Conservation (phyloP, 345 rosid species). For the Gossypioides kirkii region DNA sequence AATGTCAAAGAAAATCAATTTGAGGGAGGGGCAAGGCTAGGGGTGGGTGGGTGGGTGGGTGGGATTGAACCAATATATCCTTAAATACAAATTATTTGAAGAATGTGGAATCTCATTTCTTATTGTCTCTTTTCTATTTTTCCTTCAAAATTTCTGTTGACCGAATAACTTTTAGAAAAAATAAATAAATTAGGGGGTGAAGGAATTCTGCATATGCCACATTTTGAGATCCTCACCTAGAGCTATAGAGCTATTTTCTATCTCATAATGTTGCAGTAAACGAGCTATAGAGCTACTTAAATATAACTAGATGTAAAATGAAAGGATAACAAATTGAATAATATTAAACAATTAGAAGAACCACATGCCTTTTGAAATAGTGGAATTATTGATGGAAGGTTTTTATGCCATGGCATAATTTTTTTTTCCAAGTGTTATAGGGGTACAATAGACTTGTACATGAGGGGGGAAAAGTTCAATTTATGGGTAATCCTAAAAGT, state of each 20-base stretch:
- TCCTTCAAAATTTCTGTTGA: no score
- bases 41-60: no score
- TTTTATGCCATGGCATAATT: background rate
- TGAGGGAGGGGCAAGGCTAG: background rate
- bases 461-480: background rate
- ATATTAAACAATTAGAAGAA: background rate
- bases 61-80: no score
- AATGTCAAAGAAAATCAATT: background rate
- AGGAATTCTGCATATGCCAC: background rate
- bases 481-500: background rate
- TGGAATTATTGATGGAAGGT: background rate
- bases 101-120: no score
- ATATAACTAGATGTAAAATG: background rate
- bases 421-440: background rate
- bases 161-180: no score
- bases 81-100: no score
- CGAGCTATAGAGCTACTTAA: background rate
- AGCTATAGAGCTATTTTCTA: background rate
- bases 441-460: background rate
- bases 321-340: background rate
- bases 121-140: no score
- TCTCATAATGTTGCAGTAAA: background rate
- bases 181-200: no score
- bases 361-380: background rate
- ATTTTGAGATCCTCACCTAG: background rate